Conservation (phyloP, 2,329 filamentous ascomycete genomes). For the Alternaria sp. region DNA sequence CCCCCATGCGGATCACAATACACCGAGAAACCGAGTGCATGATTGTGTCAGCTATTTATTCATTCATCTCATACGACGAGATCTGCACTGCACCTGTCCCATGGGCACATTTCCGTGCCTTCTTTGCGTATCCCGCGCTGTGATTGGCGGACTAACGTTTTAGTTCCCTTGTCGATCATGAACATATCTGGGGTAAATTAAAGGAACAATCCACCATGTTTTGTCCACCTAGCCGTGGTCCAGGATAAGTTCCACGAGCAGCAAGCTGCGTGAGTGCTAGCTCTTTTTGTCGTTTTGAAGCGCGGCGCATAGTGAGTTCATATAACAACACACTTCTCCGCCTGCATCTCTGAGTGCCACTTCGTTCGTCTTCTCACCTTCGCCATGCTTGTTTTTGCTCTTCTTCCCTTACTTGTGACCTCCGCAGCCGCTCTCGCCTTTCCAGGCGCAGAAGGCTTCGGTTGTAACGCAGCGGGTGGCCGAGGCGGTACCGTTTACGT, state of each 20-base stretch:
- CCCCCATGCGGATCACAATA: background rate
- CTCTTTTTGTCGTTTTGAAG: too few species aligned
- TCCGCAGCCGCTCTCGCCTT: slow-evolving; percentile 53
- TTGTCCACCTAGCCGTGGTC: slow-evolving; percentile 2
- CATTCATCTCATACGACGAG: background rate
- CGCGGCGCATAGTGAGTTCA: background rate
- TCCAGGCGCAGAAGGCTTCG: slow-evolving; percentile 62
- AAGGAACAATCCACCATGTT: slow-evolving; percentile 17
- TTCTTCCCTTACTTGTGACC: slow-evolving; percentile 30
- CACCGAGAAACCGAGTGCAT: background rate
- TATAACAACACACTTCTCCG: background rate
- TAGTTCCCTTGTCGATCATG: slow-evolving; percentile 18
- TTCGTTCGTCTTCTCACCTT: background rate
- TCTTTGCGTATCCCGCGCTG: background rate
- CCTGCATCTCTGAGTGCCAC: background rate
- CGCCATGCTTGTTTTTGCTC: slow-evolving; percentile 26
- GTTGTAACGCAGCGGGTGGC: slow-evolving; percentile 58
- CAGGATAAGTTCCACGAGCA: background rate
- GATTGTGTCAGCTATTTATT: background rate
- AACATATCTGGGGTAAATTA: slow-evolving; percentile 21
- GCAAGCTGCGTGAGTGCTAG: background rate
- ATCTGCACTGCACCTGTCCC: background rate
- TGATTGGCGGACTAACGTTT: slow-evolving; percentile 27
- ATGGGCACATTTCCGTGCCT: background rate
- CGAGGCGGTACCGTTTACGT: slow-evolving; percentile 59